Evolutionary conservation across 345 rosid species (phyloP).

Genomic region (Erysimum cheiranthoides): DNA sequence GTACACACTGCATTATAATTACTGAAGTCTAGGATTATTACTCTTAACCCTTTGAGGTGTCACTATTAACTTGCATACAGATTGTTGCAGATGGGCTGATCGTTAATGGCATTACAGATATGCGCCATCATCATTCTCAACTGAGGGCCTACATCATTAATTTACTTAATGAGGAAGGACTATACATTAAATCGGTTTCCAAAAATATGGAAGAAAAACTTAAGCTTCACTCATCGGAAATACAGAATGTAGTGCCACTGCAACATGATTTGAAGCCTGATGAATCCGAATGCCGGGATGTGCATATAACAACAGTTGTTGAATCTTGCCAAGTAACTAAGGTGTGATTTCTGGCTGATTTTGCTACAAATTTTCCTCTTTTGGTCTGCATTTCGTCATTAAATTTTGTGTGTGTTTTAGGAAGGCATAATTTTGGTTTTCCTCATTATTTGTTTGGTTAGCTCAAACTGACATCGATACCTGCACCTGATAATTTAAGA

Average conservation of each 20-base stretch:
- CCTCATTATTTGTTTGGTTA: not conserved
- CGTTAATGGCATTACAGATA: slow-evolving; percentile 52
- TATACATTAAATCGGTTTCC: slow-evolving; percentile 51
- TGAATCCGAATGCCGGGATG: slow-evolving; percentile 65
- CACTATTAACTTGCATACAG: slow-evolving; percentile 56
- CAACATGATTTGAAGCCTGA: slow-evolving; percentile 51
- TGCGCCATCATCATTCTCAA: slow-evolving; percentile 67
- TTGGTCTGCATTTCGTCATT: not conserved
- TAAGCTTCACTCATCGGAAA: slow-evolving; percentile 42
- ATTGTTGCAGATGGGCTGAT: slow-evolving; percentile 58
- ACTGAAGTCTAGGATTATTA: not conserved
- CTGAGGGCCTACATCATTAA: slow-evolving; percentile 58
- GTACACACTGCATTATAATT: slow-evolving; percentile 34
- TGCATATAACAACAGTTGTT: slow-evolving; percentile 54
- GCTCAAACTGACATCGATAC: not conserved
- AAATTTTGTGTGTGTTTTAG: not conserved
- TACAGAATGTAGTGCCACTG: slow-evolving; percentile 46
- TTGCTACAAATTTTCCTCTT: slow-evolving; percentile 27
- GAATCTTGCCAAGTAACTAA: slow-evolving; percentile 45
- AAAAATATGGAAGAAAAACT: slow-evolving; percentile 59
- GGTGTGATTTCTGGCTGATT: slow-evolving; percentile 47
- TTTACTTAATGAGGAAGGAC: slow-evolving; percentile 70
- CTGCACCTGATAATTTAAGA: not conserved
- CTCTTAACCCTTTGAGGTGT: slow-evolving; percentile 31
- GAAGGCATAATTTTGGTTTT: not conserved